Conservation (phyloP, 345 rosid species). For the Mallotus nudiflorus region DNA sequence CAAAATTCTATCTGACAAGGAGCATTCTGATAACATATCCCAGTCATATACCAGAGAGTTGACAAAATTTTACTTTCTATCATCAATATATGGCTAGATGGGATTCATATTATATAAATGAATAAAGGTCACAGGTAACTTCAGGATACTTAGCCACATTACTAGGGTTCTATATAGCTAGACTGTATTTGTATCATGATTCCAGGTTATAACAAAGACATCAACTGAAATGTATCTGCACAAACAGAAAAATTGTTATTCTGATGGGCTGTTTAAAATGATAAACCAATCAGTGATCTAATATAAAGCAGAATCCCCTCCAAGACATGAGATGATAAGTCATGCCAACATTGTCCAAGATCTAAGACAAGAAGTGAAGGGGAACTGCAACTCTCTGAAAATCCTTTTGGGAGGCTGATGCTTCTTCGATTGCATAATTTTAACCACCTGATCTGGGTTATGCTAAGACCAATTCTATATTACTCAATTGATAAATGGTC, state of each 20-base stretch:
- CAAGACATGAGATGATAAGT: not conserved
- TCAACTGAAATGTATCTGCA: not conserved
- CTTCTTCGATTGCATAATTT: too few relatives aligned
- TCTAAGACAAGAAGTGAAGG: not conserved
- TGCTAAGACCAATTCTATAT: too few relatives aligned
- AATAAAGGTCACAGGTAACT: too few relatives aligned
- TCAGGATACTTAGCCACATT: too few relatives aligned
- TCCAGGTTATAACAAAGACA: too few relatives aligned
- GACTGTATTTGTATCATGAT: too few relatives aligned
- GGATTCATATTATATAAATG: too few relatives aligned
- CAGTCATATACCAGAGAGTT: not conserved
- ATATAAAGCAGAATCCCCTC: not conserved
- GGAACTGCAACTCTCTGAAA: not conserved
- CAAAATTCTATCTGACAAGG: not conserved
- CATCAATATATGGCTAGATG: too few relatives aligned
- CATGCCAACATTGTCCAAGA: not conserved
- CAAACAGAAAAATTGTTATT: not conserved
- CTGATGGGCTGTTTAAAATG: not conserved
- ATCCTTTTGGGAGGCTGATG: not conserved
- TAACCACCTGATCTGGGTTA: too few relatives aligned
- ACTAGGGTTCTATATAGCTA: too few relatives aligned
- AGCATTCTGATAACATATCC: not conserved
- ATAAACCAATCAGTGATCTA: not conserved
- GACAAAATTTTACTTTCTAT: not conserved
- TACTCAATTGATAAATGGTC: too few relatives aligned